Conservation (phyloP, 352 stramenopile genomes). For the Phytopythium ostracodes region DNA sequence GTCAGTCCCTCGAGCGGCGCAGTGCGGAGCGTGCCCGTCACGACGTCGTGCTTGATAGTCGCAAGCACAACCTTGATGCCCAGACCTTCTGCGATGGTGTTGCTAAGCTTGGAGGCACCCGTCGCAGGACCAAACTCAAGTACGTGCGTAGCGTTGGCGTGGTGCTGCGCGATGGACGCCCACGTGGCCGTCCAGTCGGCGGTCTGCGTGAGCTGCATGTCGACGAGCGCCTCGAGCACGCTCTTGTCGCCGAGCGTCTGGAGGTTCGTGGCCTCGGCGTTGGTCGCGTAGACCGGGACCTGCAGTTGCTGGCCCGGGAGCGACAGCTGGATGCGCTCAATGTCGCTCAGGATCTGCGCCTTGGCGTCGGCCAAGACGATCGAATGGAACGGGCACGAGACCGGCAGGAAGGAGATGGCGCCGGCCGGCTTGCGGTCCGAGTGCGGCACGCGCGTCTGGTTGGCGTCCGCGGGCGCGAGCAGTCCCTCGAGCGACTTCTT, state of each 20-base stretch:
- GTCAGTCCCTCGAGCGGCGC: slow-evolving; percentile 35
- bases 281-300: slow-evolving; percentile 65
- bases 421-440: slow-evolving; percentile 75
- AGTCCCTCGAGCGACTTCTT: slow-evolving; percentile 42
- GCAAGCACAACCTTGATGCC: slow-evolving; percentile 51
- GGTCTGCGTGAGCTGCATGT: slow-evolving; percentile 59
- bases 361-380: slow-evolving; percentile 37
- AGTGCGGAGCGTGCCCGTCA: slow-evolving; percentile 16
- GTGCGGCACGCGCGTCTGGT: slow-evolving; percentile 74
- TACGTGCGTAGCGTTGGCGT: slow-evolving; percentile 54
- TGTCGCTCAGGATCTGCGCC: slow-evolving; percentile 38
- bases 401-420: slow-evolving; percentile 43
- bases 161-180: slow-evolving; percentile 24
- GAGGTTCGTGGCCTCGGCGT: slow-evolving; percentile 41
- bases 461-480: slow-evolving; percentile 47
- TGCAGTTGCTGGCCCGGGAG: slow-evolving; percentile 49
- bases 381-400: slow-evolving; percentile 82
- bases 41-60: slow-evolving; percentile 33
- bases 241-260: slow-evolving; percentile 37
- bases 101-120: slow-evolving; percentile 50
- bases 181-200: slow-evolving; percentile 64
- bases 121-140: slow-evolving; percentile 72
- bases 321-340: slow-evolving; percentile 36
- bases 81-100: slow-evolving; percentile 38
- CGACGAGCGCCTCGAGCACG: slow-evolving; percentile 42